phyloP scores from a whole-genome alignment of 257 asterid genomes.

The Gentiana dahurica region DNA sequence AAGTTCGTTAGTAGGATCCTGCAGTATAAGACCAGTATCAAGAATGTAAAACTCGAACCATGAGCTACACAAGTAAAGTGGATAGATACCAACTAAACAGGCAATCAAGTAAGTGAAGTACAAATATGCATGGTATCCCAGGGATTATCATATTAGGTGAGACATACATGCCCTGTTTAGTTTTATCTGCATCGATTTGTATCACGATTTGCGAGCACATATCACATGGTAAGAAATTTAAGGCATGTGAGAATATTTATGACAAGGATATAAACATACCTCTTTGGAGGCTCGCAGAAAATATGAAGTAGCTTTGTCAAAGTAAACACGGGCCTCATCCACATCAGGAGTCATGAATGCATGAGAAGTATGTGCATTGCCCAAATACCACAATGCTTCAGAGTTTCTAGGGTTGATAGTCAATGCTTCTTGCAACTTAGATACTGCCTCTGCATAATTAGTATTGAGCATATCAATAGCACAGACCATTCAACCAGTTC shows the following conservation, averaged over 20 bases:
- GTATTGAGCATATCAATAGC: too few species aligned
- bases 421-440: slow-evolving; percentile 81
- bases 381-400: slow-evolving; percentile 81
- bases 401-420: slow-evolving; percentile 54
- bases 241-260: too few species aligned
- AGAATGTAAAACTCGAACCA: not conserved
- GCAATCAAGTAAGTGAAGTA: too few species aligned
- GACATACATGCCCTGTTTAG: not conserved
- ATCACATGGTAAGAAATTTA: too few species aligned
- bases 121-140: too few species aligned
- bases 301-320: slow-evolving; percentile 48
- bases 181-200: not conserved
- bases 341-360: slow-evolving; percentile 64
- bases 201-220: too few species aligned
- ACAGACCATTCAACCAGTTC: too few species aligned
- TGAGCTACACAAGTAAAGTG: slow-evolving; percentile 1
- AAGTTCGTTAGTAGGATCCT: slow-evolving; percentile 80
- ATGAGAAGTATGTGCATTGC: slow-evolving; percentile 75
- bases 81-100: not conserved
- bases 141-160: not conserved
- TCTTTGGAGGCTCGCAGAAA: slow-evolving; percentile 61
- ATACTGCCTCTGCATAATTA: slow-evolving; percentile 48
- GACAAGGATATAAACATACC: slow-evolving; percentile 25
- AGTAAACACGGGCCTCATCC: slow-evolving; percentile 50
- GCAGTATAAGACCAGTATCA: slow-evolving; percentile 16